Conservation (phyloP, 2,329 filamentous ascomycete genomes). For the Aschersonia sp. region DNA sequence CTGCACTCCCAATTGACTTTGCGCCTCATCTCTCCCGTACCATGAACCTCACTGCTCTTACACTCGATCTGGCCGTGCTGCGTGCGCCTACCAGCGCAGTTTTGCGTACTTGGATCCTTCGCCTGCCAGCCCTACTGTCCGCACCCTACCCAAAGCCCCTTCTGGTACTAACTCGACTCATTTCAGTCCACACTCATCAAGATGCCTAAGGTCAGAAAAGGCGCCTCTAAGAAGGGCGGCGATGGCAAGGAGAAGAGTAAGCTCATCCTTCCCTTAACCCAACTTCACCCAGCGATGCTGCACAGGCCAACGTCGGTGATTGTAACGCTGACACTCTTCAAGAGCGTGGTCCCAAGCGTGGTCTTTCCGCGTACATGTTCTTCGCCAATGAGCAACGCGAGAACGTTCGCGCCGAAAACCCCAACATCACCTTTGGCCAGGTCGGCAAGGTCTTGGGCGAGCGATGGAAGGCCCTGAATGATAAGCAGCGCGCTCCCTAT, state of each 20-base stretch:
- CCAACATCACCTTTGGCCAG: conserved; percentile 94
- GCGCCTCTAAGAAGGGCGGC: conserved; percentile 31
- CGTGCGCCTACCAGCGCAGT: neutral
- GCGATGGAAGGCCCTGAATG: conserved; percentile 93
- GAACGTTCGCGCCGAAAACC: conserved; percentile 96
- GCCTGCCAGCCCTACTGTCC: neutral
- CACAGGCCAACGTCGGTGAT: conserved; percentile 18
- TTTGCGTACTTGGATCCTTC: neutral
- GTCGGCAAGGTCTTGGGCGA: conserved; percentile 97
- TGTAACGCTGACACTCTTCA: neutral
- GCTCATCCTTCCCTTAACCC: conserved; percentile 9
- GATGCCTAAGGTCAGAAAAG: conserved; percentile 46
- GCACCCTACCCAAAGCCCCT: neutral
- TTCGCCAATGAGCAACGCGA: conserved; percentile 99
- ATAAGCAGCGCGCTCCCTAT: conserved; percentile 86
- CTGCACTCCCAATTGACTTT: conserved; percentile 11
- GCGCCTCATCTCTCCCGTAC: conserved; percentile 8
- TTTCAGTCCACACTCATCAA: conserved; percentile 19
- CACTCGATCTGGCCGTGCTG: neutral
- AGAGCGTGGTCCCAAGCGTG: conserved; percentile 72
- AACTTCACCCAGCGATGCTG: neutral
- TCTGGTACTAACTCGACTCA: conserved; percentile 5
- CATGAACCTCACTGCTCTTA: neutral
- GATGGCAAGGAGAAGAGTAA: conserved; percentile 45
- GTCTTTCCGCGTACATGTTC: conserved; percentile 99